Evolutionary conservation across 2,329 filamentous ascomycete genomes (phyloP).

Genomic region (Colletotrichum liaoningense): DNA sequence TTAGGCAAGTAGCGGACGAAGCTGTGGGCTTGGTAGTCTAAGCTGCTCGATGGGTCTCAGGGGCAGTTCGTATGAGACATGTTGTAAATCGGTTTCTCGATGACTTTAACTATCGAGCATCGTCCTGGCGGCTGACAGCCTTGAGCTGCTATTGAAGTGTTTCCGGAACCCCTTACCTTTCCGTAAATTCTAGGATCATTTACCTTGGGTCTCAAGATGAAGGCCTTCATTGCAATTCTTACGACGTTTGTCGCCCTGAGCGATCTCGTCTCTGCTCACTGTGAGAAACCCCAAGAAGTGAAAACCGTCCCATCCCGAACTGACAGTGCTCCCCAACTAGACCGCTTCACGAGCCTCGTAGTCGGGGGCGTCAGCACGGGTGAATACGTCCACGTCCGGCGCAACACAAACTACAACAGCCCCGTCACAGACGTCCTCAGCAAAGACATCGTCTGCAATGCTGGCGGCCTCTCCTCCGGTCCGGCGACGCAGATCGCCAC

Average conservation of each 20-base stretch:
- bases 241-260: slow-evolving; percentile 10
- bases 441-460: slow-evolving; percentile 59
- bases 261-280: slow-evolving; percentile 19
- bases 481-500: slow-evolving; percentile 20
- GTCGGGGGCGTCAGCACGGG: slow-evolving; percentile 29
- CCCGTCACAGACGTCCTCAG: slow-evolving; percentile 59
- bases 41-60: background rate
- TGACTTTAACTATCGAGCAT: background rate
- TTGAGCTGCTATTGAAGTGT: background rate
- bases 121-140: background rate
- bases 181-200: background rate
- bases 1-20: slow-evolving; percentile 5
- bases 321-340: background rate
- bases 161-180: background rate
- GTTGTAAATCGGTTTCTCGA: background rate
- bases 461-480: slow-evolving; percentile 42
- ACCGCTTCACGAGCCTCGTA: slow-evolving; percentile 34
- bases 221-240: background rate
- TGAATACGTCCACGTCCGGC: slow-evolving; percentile 28
- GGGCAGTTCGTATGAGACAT: background rate
- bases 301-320: background rate
- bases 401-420: slow-evolving; percentile 51
- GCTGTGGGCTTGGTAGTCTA: background rate
- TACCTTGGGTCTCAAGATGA: background rate
- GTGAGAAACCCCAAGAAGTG: background rate